Conservation (phyloP, 805 yeast species). For the Candida anglica region DNA sequence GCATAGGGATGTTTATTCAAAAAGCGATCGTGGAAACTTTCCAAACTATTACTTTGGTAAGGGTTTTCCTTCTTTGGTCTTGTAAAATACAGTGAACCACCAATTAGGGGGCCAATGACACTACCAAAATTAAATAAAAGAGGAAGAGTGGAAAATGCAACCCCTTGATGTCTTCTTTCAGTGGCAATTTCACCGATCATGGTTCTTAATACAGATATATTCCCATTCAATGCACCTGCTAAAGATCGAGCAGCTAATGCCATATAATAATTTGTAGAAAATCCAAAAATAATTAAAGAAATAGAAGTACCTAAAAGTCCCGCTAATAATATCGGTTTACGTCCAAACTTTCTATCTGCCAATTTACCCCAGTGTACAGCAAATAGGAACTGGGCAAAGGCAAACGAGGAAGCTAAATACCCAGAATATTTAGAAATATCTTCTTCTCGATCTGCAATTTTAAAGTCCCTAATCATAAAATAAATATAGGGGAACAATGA, state of each 20-base stretch:
- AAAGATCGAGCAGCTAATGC: slow-evolving; percentile 25
- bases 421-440: slow-evolving; percentile 18
- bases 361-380: slow-evolving; percentile 27
- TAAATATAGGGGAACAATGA: slow-evolving; percentile 62
- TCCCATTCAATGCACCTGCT: slow-evolving; percentile 27
- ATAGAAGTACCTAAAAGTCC: slow-evolving; percentile 23
- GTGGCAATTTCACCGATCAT: slow-evolving; percentile 28
- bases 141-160: slow-evolving; percentile 28
- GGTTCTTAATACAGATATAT: slow-evolving; percentile 28
- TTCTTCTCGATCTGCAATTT: slow-evolving; percentile 13
- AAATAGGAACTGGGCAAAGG: slow-evolving; percentile 18
- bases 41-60: slow-evolving; percentile 5
- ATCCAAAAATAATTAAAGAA: slow-evolving; percentile 25
- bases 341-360: slow-evolving; percentile 21
- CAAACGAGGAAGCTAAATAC: slow-evolving; percentile 18
- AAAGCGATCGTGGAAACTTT: slow-evolving; percentile 20
- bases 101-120: slow-evolving; percentile 29
- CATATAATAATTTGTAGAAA: slow-evolving; percentile 21
- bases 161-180: slow-evolving; percentile 25
- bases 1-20: slow-evolving; percentile 33
- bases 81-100: slow-evolving; percentile 25
- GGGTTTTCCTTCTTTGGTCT: slow-evolving; percentile 18
- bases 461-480: slow-evolving; percentile 31
- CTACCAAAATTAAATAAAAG: slow-evolving; percentile 29
- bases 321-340: slow-evolving; percentile 21